These are phyloP conservation scores for Neurospora sp. DNA, from an alignment of 495 filamentous ascomycete species.

Conservation along the genomic window DNA sequence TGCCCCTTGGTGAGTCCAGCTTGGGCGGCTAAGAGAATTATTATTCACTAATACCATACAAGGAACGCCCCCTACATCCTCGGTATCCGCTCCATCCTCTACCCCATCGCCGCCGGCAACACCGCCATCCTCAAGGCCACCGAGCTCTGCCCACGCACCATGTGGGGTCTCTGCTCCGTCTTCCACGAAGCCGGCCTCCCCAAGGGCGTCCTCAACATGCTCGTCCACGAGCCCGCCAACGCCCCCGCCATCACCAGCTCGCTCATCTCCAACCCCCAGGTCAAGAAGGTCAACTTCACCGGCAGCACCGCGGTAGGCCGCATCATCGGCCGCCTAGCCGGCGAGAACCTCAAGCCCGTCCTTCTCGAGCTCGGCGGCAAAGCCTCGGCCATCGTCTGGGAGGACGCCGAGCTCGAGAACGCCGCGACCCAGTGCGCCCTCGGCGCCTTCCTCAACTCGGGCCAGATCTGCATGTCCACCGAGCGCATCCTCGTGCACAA, in stretches of 20 bases:
- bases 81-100: slow-evolving; percentile 54
- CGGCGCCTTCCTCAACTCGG: slow-evolving; percentile 49
- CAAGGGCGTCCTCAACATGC: slow-evolving; percentile 47
- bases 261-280: slow-evolving; percentile 43
- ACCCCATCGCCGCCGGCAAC: slow-evolving; percentile 72
- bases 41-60: slow-evolving; percentile 14
- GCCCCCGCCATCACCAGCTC: slow-evolving; percentile 44
- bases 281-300: slow-evolving; percentile 62
- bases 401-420: slow-evolving; percentile 52
- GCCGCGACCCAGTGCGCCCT: slow-evolving; percentile 43
- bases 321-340: slow-evolving; percentile 48
- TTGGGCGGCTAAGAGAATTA: not conserved
- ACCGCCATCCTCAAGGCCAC: slow-evolving; percentile 49
- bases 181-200: slow-evolving; percentile 67
- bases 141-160: slow-evolving; percentile 65
- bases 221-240: slow-evolving; percentile 42
- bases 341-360: slow-evolving; percentile 56
- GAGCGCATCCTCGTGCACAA: slow-evolving; percentile 80
- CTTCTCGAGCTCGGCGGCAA: slow-evolving; percentile 63
- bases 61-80: slow-evolving; percentile 73
- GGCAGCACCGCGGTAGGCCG: slow-evolving; percentile 50
- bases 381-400: slow-evolving; percentile 51
- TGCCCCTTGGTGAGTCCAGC: slow-evolving; percentile 61
- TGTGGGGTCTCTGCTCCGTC: slow-evolving; percentile 60
- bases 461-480: slow-evolving; percentile 89